These are phyloP conservation scores for Veloboletus limbatus DNA, from an alignment of 1,284 basidiomycete genomes.

Conservation along the genomic window DNA sequence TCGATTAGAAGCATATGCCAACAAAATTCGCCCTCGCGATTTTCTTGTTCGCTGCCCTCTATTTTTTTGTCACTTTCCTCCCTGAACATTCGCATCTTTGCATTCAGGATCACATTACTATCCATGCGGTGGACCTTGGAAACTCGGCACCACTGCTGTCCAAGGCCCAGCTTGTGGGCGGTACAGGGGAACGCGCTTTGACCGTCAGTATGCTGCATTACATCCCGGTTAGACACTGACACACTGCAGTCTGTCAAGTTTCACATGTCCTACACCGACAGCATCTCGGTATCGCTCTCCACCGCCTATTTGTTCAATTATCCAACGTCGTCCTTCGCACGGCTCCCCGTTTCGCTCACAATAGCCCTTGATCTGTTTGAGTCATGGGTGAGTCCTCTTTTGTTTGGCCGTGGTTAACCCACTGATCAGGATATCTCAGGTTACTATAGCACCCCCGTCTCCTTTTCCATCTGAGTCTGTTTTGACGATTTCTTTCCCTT, in stretches of 20 bases:
- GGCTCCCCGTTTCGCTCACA: slow-evolving; percentile 74
- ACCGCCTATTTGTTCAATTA: slow-evolving; percentile 83
- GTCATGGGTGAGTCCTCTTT: slow-evolving; percentile 49
- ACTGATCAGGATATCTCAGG: slow-evolving; percentile 35
- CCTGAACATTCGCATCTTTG: slow-evolving; percentile 6
- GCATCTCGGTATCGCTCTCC: slow-evolving; percentile 71
- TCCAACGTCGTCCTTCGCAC: slow-evolving; percentile 74
- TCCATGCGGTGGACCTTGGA: slow-evolving; percentile 74
- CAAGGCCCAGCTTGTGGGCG: slow-evolving; percentile 48
- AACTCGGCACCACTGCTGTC: slow-evolving; percentile 63
- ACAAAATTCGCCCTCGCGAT: slow-evolving; percentile 61
- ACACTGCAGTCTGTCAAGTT: slow-evolving; percentile 45
- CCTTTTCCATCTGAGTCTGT: slow-evolving; percentile 47
- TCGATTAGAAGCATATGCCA: slow-evolving; percentile 69
- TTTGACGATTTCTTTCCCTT: slow-evolving; percentile 59
- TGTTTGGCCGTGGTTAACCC: slow-evolving; percentile 3
- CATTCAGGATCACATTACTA: slow-evolving; percentile 67
- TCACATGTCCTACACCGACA: slow-evolving; percentile 67
- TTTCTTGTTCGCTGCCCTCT: slow-evolving; percentile 53
- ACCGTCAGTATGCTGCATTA: slow-evolving; percentile 19
- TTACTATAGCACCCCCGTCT: slow-evolving; percentile 50
- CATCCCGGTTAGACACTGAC: slow-evolving; percentile 8
- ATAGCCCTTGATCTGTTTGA: slow-evolving; percentile 77
- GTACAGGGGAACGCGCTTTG: slow-evolving; percentile 8
- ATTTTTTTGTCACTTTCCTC: background rate